These are phyloP conservation scores for Nematocida ironsii DNA, from an alignment of 371 early-diverging fungal genomes.

Conservation along the genomic window DNA sequence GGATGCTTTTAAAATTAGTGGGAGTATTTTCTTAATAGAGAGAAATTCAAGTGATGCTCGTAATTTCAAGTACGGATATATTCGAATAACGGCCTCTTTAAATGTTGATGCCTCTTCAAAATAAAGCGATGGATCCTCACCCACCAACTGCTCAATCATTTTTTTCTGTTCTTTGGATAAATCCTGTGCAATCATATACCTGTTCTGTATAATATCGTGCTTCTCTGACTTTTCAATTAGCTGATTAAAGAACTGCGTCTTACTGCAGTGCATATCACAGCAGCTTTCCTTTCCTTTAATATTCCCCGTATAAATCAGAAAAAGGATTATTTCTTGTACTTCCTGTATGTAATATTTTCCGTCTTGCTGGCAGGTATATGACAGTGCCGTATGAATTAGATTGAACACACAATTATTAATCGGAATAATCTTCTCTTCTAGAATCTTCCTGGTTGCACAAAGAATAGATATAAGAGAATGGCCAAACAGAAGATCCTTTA, in stretches of 20 bases:
- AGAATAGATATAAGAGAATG: constrained; percentile 34
- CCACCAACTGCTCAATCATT: background rate
- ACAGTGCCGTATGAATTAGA: background rate
- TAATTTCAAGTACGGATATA: constrained; percentile 22
- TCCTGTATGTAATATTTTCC: constrained; percentile 8
- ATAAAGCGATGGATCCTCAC: constrained; percentile 3
- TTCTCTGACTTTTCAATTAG: background rate
- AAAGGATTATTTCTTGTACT: constrained; percentile 25
- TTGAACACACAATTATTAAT: constrained; percentile 38
- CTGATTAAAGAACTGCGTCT: constrained; percentile 30
- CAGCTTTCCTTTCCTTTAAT: constrained; percentile 12
- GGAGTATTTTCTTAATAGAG: constrained; percentile 35
- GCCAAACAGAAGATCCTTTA: background rate
- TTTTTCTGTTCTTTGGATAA: constrained; percentile 24
- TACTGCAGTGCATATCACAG: constrained; percentile 20
- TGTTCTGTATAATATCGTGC: constrained; percentile 14
- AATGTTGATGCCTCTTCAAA: constrained; percentile 19
- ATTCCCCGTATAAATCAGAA: constrained; percentile 42
- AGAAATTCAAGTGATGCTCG: constrained; percentile 9
- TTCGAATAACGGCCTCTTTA: background rate
- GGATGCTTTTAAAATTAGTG: background rate
- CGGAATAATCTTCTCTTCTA: constrained; percentile 49
- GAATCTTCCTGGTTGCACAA: constrained; percentile 19
- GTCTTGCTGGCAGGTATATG: background rate
- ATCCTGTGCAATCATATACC: constrained; percentile 41